Conservation (phyloP, 495 filamentous ascomycete genomes). For the Podospora appendiculata region DNA sequence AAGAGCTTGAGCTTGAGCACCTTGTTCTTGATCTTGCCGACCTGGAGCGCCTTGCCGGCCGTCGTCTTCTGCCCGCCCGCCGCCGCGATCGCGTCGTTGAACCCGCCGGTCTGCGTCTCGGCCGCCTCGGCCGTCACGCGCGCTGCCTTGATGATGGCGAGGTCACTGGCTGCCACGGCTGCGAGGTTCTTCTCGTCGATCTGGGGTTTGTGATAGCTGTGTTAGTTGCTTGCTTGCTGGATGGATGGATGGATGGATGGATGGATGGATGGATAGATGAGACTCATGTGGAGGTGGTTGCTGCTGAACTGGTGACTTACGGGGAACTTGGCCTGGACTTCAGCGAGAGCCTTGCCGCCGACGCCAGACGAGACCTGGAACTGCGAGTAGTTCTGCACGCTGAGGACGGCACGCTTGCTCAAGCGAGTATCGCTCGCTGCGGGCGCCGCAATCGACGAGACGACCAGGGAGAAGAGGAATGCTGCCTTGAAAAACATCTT, state of each 20-base stretch:
- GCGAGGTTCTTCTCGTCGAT: slow-evolving; percentile 30
- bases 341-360: slow-evolving; percentile 33
- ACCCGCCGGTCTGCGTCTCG: slow-evolving; percentile 30
- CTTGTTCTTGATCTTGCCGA: slow-evolving; percentile 50
- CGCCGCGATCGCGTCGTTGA: slow-evolving; percentile 34
- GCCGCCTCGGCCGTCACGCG: slow-evolving; percentile 31
- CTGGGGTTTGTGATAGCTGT: slow-evolving; percentile 5
- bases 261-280: background rate
- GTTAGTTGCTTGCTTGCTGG: background rate
- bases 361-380: slow-evolving; percentile 36
- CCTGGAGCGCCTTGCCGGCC: slow-evolving; percentile 30
- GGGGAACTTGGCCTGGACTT: slow-evolving; percentile 36
- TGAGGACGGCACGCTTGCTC: slow-evolving; percentile 12
- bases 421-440: background rate
- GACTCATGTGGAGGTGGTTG: too few relatives aligned
- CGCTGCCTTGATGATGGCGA: slow-evolving; percentile 31
- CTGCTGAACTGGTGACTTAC: slow-evolving; percentile 11
- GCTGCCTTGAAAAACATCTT: slow-evolving; percentile 24
- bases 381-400: slow-evolving; percentile 16
- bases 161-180: slow-evolving; percentile 25
- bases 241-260: background rate
- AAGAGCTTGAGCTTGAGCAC: slow-evolving; percentile 42
- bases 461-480: slow-evolving; percentile 22
- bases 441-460: slow-evolving; percentile 18
- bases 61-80: slow-evolving; percentile 23